Evolutionary conservation across 176 grass and related monocot species (phyloP).

Genomic region (Paspalum notatum): DNA sequence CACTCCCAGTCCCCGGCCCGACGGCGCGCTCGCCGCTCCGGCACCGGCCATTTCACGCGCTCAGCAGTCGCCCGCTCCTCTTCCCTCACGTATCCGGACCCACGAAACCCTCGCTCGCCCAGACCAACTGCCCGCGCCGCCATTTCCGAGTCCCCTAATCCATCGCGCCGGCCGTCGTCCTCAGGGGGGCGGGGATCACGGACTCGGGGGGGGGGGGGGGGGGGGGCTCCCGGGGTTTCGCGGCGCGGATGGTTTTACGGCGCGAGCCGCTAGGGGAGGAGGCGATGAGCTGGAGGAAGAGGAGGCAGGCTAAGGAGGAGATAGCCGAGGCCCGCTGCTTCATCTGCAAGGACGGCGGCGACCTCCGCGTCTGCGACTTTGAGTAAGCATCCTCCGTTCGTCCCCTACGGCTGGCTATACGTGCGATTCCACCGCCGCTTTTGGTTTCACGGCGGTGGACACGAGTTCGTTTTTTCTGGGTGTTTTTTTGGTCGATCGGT

Average conservation of each 20-base stretch:
- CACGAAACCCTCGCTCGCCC: not conserved
- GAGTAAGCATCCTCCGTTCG: slow-evolving; percentile 44
- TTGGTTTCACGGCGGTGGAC: not conserved
- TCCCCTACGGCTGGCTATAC: too few species aligned
- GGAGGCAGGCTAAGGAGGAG: slow-evolving; percentile 32
- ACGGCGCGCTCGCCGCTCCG: not conserved
- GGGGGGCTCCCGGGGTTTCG: not conserved
- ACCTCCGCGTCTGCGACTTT: slow-evolving; percentile 63
- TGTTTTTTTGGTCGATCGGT: not conserved
- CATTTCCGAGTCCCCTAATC: not conserved
- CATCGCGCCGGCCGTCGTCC: not conserved
- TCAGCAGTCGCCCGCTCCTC: not conserved
- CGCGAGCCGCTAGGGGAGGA: not conserved
- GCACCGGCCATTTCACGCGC: not conserved
- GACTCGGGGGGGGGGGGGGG: too few species aligned
- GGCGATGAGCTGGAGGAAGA: slow-evolving; percentile 31
- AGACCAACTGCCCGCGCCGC: not conserved
- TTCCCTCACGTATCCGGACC: not conserved
- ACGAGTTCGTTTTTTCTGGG: not conserved
- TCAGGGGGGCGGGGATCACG: not conserved
- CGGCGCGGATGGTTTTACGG: not conserved
- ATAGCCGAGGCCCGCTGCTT: slow-evolving; percentile 72
- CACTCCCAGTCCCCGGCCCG: not conserved
- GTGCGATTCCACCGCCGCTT: not conserved
- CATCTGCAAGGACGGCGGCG: slow-evolving; percentile 74